These are phyloP conservation scores for Pseudogymnoascus sp. DNA, from an alignment of 2,329 filamentous ascomycete genomes.

Conservation along the genomic window DNA sequence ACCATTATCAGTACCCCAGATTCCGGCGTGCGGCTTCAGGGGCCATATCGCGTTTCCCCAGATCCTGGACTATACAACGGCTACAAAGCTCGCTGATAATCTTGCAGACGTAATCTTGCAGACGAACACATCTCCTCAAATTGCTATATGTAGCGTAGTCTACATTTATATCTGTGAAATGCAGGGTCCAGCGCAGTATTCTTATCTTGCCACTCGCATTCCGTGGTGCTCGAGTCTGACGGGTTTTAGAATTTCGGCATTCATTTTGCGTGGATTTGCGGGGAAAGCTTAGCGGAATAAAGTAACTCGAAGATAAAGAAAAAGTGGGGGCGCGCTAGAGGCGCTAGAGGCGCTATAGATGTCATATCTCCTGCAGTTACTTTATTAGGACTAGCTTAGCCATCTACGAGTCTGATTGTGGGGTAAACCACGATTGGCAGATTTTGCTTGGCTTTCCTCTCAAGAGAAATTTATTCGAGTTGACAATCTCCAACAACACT, in stretches of 20 bases:
- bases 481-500: neutral
- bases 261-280: neutral
- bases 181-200: neutral
- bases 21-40: neutral
- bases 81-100: too few species aligned
- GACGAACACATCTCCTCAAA: neutral
- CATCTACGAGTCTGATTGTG: neutral
- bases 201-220: neutral
- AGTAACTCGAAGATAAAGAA: neutral
- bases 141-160: neutral
- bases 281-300: neutral
- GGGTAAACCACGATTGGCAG: neutral
- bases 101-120: neutral
- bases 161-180: neutral
- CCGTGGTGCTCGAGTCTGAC: neutral
- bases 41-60: neutral
- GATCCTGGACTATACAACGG: neutral
- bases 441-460: neutral
- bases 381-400: neutral
- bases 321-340: neutral
- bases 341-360: neutral
- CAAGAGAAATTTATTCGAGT: neutral
- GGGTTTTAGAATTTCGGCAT: neutral
- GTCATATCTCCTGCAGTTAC: neutral
- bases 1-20: neutral